These are phyloP conservation scores for Uncinocarpus reesii DNA, from an alignment of 2,329 filamentous ascomycete species.

Conservation along the genomic window DNA sequence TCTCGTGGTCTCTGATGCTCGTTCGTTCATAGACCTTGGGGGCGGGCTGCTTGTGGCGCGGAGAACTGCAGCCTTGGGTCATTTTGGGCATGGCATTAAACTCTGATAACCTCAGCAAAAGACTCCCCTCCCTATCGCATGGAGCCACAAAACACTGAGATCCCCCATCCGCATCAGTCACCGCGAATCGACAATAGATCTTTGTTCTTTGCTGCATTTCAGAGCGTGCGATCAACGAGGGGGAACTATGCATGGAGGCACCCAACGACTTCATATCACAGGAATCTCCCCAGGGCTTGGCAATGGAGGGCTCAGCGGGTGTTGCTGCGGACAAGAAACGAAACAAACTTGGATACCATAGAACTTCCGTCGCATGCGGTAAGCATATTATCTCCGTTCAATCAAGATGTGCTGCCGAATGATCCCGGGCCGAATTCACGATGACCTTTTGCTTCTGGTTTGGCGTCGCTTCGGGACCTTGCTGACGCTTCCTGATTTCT, in stretches of 20 bases:
- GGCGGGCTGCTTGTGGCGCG: conserved; percentile 14
- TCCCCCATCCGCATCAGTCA: not conserved
- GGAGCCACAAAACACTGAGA: conserved; percentile 7
- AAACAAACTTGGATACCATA: conserved; percentile 91
- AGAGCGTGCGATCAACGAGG: conserved; percentile 7
- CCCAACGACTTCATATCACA: conserved; percentile 28
- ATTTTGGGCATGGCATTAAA: conserved; percentile 17
- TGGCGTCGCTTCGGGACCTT: not conserved
- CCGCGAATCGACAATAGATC: not conserved
- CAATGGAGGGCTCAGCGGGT: conserved; percentile 29
- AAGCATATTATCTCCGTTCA: conserved; percentile 39
- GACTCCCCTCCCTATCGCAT: conserved; percentile 14
- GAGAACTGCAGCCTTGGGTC: conserved; percentile 12
- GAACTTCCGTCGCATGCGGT: conserved; percentile 93
- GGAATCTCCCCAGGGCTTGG: conserved; percentile 25
- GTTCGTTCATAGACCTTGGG: conserved; percentile 8
- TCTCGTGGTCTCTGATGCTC: conserved; percentile 13
- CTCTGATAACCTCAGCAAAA: conserved; percentile 13
- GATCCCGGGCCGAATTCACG: not conserved
- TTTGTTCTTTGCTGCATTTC: conserved; percentile 7
- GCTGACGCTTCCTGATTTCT: conserved; percentile 6
- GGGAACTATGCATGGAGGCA: conserved; percentile 34
- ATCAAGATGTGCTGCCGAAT: not conserved
- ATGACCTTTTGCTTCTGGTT: conserved; percentile 3
- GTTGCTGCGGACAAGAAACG: conserved; percentile 54